Conservation (phyloP, 108 stramenopile species). For the Mayamaea pseudoterrestris region DNA sequence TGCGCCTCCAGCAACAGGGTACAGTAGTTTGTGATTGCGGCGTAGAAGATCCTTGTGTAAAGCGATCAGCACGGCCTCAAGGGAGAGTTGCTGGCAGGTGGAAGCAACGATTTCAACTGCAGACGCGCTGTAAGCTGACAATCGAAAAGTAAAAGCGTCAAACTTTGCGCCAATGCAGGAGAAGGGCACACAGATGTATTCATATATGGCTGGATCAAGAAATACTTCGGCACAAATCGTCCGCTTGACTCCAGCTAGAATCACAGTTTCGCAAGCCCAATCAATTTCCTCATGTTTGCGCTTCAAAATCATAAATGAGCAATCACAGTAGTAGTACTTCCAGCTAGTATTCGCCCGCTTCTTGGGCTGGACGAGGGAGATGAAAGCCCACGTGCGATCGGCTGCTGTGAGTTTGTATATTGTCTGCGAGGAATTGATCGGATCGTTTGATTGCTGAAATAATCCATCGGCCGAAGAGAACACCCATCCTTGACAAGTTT, state of each 20-base stretch:
- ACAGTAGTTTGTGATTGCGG: slow-evolving; percentile 5
- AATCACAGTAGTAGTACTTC: slow-evolving; percentile 18
- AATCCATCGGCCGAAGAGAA: slow-evolving; percentile 9
- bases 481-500: slow-evolving; percentile 16
- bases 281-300: neutral
- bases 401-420: slow-evolving; percentile 2
- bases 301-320: slow-evolving; percentile 13
- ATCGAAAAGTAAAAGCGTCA: slow-evolving; percentile 1
- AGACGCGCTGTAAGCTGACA: slow-evolving; percentile 1
- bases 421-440: slow-evolving; percentile 4
- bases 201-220: slow-evolving; percentile 12
- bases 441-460: neutral
- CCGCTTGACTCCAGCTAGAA: slow-evolving; percentile 9
- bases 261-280: slow-evolving; percentile 6
- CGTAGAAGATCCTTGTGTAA: slow-evolving; percentile 5
- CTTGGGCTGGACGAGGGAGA: slow-evolving; percentile 22
- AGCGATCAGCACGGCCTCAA: neutral
- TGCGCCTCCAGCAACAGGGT: slow-evolving; percentile 1
- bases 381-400: slow-evolving; percentile 10
- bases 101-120: neutral
- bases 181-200: slow-evolving; percentile 18
- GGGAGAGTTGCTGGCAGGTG: neutral
- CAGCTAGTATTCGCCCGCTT: slow-evolving; percentile 18
- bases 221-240: slow-evolving; percentile 12
- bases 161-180: neutral